A percentile compares a stretch with the other conserved stretches of the same genome.
These are phyloP conservation scores for Colletotrichum godetiae DNA, from an alignment of 2,329 filamentous ascomycete genomes.

Conservation along the genomic window DNA sequence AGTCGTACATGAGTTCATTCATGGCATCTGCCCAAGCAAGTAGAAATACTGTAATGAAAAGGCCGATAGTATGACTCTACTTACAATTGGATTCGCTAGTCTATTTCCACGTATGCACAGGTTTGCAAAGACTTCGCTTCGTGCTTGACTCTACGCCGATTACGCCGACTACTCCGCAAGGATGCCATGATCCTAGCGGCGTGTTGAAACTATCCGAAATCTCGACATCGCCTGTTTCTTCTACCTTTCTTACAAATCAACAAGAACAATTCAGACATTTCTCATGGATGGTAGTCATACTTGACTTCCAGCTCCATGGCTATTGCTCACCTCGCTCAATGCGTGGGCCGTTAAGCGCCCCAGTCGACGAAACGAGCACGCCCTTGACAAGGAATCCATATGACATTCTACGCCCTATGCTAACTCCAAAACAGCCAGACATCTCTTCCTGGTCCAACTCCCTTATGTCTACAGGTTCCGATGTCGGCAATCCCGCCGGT, in stretches of 20 bases:
- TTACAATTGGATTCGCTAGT: not conserved
- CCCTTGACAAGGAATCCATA: not conserved
- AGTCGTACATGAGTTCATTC: not conserved
- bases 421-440: not conserved
- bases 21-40: not conserved
- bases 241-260: not conserved
- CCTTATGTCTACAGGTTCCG: not conserved
- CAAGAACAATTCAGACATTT: not conserved
- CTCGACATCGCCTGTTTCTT: not conserved
- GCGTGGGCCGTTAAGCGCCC: not conserved
- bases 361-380: too few relatives aligned
- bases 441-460: too few relatives aligned
- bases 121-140: not conserved
- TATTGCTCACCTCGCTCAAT: not conserved
- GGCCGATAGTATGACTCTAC: not conserved
- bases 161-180: not conserved
- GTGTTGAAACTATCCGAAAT: too few relatives aligned
- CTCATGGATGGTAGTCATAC: not conserved
- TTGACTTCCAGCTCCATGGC: not conserved
- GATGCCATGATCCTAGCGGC: not conserved
- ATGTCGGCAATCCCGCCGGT: not conserved
- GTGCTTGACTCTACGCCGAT: not conserved
- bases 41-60: not conserved
- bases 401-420: conserved; percentile 9
- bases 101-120: not conserved